Percentiles rank a stretch among this genome's conserved stretches.
These are phyloP conservation scores for Yamadazyma insecticola DNA, from an alignment of 805 yeast genomes.

Conservation along the genomic window DNA sequence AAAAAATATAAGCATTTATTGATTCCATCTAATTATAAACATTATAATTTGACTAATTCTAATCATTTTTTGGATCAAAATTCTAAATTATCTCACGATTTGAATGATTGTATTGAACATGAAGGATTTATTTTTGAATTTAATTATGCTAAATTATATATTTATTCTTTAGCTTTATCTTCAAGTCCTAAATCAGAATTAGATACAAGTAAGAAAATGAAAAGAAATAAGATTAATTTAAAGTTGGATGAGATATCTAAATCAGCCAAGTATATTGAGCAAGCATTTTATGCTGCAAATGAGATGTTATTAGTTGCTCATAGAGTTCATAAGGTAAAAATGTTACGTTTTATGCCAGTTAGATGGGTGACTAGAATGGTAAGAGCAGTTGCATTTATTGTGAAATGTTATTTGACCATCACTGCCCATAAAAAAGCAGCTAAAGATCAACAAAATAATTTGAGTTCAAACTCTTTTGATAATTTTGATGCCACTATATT, in stretches of 20 bases:
- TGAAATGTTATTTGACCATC: constrained; percentile 73
- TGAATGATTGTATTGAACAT: constrained; percentile 46
- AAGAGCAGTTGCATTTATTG: constrained; percentile 84
- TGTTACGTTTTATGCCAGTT: constrained; percentile 81
- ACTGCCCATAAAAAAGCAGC: constrained; percentile 38
- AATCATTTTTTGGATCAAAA: constrained; percentile 17
- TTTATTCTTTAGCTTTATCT: constrained; percentile 76
- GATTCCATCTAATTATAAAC: constrained; percentile 41
- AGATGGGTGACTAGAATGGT: constrained; percentile 86
- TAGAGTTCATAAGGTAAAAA: constrained; percentile 58
- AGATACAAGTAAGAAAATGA: constrained; percentile 12
- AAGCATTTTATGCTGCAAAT: constrained; percentile 80
- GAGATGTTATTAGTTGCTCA: constrained; percentile 70
- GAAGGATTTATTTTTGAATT: constrained; percentile 79
- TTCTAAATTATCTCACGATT: constrained; percentile 34
- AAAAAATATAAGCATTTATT: constrained; percentile 55
- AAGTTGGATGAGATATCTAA: constrained; percentile 66
- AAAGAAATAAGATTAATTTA: constrained; percentile 24
- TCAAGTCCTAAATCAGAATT: constrained; percentile 22
- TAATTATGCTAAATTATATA: constrained; percentile 77
- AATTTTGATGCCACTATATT: constrained; percentile 46
- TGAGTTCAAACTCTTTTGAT: constrained; percentile 18
- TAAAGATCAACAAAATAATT: constrained; percentile 2
- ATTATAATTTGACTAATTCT: constrained; percentile 17
- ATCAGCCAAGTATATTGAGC: constrained; percentile 71